These are phyloP conservation scores for Thelephora terrestris DNA, from an alignment of 1,284 basidiomycete genomes.

Conservation along the genomic window DNA sequence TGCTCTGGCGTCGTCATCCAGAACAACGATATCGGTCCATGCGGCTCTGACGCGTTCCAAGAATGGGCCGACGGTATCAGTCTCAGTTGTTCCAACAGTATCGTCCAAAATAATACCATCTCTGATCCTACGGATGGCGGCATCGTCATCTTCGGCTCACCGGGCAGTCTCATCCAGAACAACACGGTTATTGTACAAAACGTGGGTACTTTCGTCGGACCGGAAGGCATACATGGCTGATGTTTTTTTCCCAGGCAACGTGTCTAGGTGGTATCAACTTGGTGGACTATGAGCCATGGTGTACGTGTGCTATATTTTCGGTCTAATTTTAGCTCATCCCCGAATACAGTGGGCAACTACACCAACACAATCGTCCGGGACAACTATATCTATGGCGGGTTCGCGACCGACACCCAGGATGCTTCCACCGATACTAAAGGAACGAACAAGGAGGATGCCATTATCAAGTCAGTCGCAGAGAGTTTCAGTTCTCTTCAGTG, in stretches of 20 bases:
- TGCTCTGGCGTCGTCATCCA: conserved; percentile 60
- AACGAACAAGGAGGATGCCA: conserved; percentile 44
- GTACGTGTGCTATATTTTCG: neutral
- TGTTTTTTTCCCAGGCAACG: conserved; percentile 37
- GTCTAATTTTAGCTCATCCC: too few species aligned
- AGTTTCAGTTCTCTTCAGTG: conserved; percentile 12
- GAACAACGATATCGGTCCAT: conserved; percentile 75
- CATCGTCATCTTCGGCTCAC: conserved; percentile 78
- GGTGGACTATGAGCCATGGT: conserved; percentile 69
- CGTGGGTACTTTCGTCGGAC: conserved; percentile 26
- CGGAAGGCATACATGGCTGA: neutral
- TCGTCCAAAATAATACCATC: conserved; percentile 66
- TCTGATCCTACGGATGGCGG: conserved; percentile 72
- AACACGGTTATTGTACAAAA: conserved; percentile 67
- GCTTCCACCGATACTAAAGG: conserved; percentile 35
- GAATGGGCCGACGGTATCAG: conserved; percentile 85
- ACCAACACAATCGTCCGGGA: conserved; percentile 57
- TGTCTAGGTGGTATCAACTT: conserved; percentile 73
- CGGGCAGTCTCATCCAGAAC: conserved; percentile 63
- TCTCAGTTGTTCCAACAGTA: conserved; percentile 56
- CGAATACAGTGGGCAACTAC: conserved; percentile 43
- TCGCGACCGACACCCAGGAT: conserved; percentile 37
- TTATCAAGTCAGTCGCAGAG: conserved; percentile 49
- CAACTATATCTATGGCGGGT: conserved; percentile 64
- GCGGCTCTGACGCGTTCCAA: conserved; percentile 52